phyloP scores from a whole-genome alignment of 2,329 filamentous ascomycete species.

The Tolypocladium tundrense region DNA sequence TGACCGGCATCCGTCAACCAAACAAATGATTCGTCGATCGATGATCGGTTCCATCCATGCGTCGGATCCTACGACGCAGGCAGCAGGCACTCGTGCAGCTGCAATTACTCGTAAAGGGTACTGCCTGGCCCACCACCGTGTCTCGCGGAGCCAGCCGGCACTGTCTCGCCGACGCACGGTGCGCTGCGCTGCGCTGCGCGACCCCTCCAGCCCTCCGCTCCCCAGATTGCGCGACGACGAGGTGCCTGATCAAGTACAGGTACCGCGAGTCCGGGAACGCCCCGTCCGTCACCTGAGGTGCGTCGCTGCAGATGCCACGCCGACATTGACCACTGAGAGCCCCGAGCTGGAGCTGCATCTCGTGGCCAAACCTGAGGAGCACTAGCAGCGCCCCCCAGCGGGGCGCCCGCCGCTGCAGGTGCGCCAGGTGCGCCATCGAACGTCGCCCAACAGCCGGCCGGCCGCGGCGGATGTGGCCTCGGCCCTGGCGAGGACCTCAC shows the following conservation, averaged over 20 bases:
- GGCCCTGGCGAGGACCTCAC: not conserved
- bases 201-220: not conserved
- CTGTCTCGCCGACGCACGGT: not conserved
- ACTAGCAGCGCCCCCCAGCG: not conserved
- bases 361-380: not conserved
- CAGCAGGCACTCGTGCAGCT: too few species aligned
- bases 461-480: not conserved
- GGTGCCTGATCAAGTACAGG: not conserved
- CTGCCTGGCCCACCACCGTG: not conserved
- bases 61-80: too few species aligned
- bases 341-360: not conserved
- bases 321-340: not conserved
- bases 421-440: too few species aligned
- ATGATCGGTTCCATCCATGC: not conserved
- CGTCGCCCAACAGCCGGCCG: too few species aligned
- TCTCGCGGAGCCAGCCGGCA: not conserved
- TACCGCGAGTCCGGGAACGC: not conserved
- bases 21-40: not conserved
- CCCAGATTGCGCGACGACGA: not conserved
- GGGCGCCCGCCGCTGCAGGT: not conserved
- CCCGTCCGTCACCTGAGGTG: not conserved
- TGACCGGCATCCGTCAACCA: not conserved
- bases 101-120: too few species aligned
- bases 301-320: not conserved
- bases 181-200: not conserved